Conservation (phyloP, 2,329 filamentous ascomycete genomes). For the Hirsutella rhossiliensis region DNA sequence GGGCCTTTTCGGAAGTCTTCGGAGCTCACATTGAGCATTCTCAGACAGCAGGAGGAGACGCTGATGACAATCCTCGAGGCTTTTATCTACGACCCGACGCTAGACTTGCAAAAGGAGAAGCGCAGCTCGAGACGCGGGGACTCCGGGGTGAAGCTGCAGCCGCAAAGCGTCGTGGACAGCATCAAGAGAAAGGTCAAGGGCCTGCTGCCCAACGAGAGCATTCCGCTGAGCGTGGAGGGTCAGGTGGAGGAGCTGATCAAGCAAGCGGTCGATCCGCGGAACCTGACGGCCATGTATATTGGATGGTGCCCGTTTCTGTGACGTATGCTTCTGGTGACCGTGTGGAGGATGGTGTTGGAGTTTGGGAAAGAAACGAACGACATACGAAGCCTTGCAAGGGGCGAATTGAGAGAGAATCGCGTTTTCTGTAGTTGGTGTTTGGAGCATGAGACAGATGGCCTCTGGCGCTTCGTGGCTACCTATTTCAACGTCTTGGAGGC, state of each 20-base stretch:
- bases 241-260: constrained; percentile 94
- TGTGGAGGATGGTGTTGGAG: neutral
- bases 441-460: no score
- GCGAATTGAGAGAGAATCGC: no score
- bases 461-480: no score
- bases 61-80: constrained; percentile 96
- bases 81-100: constrained; percentile 92
- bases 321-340: neutral
- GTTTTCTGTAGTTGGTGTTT: no score
- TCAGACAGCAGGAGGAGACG: constrained; percentile 88
- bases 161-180: constrained; percentile 71
- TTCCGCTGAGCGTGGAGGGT: constrained; percentile 87
- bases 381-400: neutral
- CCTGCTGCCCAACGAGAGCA: constrained; percentile 72
- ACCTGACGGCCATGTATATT: constrained; percentile 91
- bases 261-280: constrained; percentile 68
- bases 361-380: neutral
- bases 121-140: constrained; percentile 22
- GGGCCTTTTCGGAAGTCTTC: constrained; percentile 85
- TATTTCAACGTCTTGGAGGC: no score
- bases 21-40: constrained; percentile 73
- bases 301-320: constrained; percentile 65
- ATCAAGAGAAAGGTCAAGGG: constrained; percentile 82
- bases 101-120: constrained; percentile 73
- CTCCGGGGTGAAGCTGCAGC: constrained; percentile 37